Percentiles rank a stretch among this genome's conserved stretches.
Conservation (phyloP, 2,329 filamentous ascomycete genomes). For the Pezicula neosporulosa region DNA sequence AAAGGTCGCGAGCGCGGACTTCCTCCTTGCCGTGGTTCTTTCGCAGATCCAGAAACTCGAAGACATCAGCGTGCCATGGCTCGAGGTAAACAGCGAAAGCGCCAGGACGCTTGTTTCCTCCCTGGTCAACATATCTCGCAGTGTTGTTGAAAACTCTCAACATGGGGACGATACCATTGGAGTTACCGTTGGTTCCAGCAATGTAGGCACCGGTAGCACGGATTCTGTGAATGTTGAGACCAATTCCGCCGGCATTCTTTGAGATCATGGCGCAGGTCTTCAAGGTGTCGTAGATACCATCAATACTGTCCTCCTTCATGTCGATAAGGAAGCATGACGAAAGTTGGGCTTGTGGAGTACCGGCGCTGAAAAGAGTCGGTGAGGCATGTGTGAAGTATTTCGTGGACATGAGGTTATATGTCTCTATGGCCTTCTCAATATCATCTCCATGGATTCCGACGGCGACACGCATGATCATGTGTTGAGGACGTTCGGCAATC, state of each 20-base stretch:
- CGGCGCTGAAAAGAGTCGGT: conserved; percentile 96
- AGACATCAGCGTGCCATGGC: conserved; percentile 97
- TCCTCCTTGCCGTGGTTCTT: conserved; percentile 99
- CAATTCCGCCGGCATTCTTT: conserved; percentile 98
- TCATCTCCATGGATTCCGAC: conserved; percentile 96
- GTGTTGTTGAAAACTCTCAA: conserved; percentile 99
- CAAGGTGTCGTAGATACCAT: conserved; percentile 97
- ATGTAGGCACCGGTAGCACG: conserved; percentile 98
- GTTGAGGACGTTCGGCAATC: conserved; percentile 94
- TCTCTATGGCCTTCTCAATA: conserved; percentile 92
- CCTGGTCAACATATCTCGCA: conserved; percentile 96
- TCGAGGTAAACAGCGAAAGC: conserved; percentile 99
- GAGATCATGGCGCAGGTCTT: conserved; percentile 99
- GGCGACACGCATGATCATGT: conserved; percentile 99
- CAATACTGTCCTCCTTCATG: conserved; percentile 99
- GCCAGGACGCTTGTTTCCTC: conserved; percentile 97
- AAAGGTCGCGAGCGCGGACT: conserved; percentile 91
- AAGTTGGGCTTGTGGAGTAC: conserved; percentile 89
- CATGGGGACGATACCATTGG: conserved; percentile 97
- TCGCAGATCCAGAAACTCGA: conserved; percentile 93
- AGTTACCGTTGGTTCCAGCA: conserved; percentile 95
- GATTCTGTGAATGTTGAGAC: conserved; percentile 93
- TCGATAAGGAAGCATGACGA: conserved; percentile 99
- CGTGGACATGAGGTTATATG: conserved; percentile 98
- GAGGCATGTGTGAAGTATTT: conserved; percentile 99